Percentiles rank a stretch among this genome's conserved stretches.
phyloP scores from a whole-genome alignment of 1,284 basidiomycete genomes.

The Malassezia sp. region DNA sequence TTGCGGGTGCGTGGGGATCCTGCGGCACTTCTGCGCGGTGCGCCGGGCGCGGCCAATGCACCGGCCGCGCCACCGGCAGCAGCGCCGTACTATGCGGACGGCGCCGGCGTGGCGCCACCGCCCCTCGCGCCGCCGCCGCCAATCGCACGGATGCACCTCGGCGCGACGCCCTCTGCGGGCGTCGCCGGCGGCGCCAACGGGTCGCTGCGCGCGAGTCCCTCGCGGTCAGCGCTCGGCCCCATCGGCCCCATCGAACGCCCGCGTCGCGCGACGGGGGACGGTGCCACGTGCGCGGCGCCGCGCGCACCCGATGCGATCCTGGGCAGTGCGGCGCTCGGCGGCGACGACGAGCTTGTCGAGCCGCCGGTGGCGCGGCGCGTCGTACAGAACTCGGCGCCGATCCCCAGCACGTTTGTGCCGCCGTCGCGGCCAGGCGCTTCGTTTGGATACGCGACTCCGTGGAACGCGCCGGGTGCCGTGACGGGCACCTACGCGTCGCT shows the following conservation, averaged over 20 bases:
- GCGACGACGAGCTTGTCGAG: constrained; percentile 44
- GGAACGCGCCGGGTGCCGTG: constrained; percentile 15
- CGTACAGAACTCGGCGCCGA: constrained; percentile 23
- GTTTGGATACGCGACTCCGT: constrained; percentile 1
- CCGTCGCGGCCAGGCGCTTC: constrained; percentile 1
- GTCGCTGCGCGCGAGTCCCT: neutral
- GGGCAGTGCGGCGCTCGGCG: constrained; percentile 42
- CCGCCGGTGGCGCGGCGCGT: constrained; percentile 33
- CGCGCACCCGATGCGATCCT: constrained; percentile 35
- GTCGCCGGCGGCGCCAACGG: neutral
- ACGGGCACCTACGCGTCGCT: constrained; percentile 19
- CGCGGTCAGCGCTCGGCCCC: constrained; percentile 21
- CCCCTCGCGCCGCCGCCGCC: neutral
- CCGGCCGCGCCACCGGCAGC: no score
- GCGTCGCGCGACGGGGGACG: constrained; percentile 19
- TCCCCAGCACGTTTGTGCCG: constrained; percentile 18
- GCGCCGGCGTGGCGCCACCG: neutral
- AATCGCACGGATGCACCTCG: neutral
- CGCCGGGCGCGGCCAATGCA: no score
- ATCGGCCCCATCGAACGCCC: constrained; percentile 45
- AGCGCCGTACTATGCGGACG: no score
- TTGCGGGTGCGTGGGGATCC: no score
- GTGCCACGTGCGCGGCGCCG: constrained; percentile 6
- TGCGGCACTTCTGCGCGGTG: no score
- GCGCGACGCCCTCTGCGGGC: neutral